Base-by-base conservation (phyloP, 148 eudicot genomes). In the Rhododendron mucronatum region DNA sequence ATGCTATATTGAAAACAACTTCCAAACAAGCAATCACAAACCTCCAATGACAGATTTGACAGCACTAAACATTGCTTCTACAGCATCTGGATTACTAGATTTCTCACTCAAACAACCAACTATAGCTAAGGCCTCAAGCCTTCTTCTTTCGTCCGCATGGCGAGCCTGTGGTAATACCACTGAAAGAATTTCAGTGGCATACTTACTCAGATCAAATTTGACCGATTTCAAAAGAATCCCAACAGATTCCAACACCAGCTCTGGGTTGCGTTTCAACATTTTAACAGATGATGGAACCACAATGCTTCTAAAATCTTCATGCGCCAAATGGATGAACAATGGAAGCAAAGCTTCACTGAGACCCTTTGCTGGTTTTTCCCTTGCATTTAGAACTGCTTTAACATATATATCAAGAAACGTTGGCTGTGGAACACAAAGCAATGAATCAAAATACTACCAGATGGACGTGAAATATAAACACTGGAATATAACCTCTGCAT, bases 231-330 rank as follows among this genome's bases (percentile, higher is more conserved):
- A 88, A 50, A 97, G 95, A 84, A 94, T 87, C 80, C 91, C 95
- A 89, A 93, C 91, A 18, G 98, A 89, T 87, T 95, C 98, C 87
- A 97, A 79, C 71, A 96, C 95, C 84, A 97, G 92, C 92, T 97
- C 99, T 28, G 99, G 99, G 85, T 94, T 95, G 85, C 99, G 96
- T 88, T 97, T 97, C 90, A 97, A 91, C 99, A 97, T 93, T 90
- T 95, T 97, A 61, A 97, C 92, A 87, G 94, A 91, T 78, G 98
- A 91, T 75, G 99, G 99, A 83, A 97, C 90, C 59, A 95, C 90
- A 67, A 87, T 81, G 80, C 79, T 93, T 89, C 90, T 93, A 59
- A 95, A 93, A 83, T 95, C 99, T 89, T 95, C 99, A 91, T 93
- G 99, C 14, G 95, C 86, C 86, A 97, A 87, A 88, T 86, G 88